These are phyloP conservation scores for Dryas integrifolia DNA, from an alignment of 331 rosid genomes.

Conservation along the genomic window DNA sequence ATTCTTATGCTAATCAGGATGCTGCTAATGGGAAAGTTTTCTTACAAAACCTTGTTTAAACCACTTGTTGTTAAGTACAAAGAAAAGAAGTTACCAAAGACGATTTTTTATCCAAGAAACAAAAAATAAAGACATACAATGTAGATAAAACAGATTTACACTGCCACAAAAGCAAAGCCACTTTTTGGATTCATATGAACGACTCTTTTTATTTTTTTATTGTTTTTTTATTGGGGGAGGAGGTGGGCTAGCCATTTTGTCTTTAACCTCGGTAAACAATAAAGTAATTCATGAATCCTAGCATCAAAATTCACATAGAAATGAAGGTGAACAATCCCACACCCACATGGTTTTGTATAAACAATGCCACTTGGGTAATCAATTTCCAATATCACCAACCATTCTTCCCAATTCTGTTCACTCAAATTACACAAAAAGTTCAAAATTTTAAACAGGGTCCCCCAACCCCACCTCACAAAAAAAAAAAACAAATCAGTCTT, in stretches of 20 bases:
- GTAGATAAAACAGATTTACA: neutral
- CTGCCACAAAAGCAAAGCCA: slow-evolving; percentile 1
- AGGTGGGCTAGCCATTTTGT: neutral
- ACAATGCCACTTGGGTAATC: neutral
- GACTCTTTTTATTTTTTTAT: neutral
- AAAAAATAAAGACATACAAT: neutral
- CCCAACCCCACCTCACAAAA: slow-evolving; percentile 10
- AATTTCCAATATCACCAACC: slow-evolving; percentile 17
- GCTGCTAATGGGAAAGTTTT: neutral
- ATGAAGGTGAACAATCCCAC: slow-evolving; percentile 4
- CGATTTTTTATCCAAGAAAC: slow-evolving; percentile 30
- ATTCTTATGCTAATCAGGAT: neutral
- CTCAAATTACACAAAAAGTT: neutral
- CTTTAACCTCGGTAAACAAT: neutral
- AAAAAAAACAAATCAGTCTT: neutral
- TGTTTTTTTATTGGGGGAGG: neutral
- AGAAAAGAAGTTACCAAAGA: neutral
- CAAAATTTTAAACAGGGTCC: slow-evolving; percentile 3
- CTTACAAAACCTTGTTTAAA: neutral
- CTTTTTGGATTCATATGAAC: slow-evolving; percentile 9
- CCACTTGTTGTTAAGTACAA: neutral
- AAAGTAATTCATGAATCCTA: slow-evolving; percentile 10
- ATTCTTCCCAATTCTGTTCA: neutral
- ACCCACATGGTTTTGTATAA: neutral
- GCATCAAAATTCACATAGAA: neutral